Evolutionary conservation across 352 stramenopile species (phyloP), one percentile per base, ranked within the genome.

Genomic region (Phytopythium cucurbitacearum): DNA sequence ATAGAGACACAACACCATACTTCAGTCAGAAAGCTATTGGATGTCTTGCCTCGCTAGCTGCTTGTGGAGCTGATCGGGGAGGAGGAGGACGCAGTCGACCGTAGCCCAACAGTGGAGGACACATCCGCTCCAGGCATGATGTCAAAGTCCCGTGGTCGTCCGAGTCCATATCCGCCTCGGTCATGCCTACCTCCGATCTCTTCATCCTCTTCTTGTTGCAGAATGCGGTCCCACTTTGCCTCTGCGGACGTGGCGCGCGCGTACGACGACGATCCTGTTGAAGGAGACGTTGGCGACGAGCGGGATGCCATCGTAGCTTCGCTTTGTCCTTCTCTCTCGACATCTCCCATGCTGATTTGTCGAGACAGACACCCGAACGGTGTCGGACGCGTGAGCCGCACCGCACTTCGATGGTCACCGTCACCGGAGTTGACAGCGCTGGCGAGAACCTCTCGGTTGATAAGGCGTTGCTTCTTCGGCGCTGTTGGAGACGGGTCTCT

Each of bases 181-280:
- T 2, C 21, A 28, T 28, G 21, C 21, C 21, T 28, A 28, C 21
- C 21, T 28, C 21, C 57, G 16, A 47, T 57, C 7, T 43, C 41
- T 10, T 53, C 49, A 33, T 70, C 64, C 12, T 80, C 53, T 44
- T 85, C 70, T 40, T 61, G 52, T 8, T 33, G 37, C 33, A 90
- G 64, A 47, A 90, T 90, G 32, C 69, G 70, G 60, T 90, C 80
- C 80, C 80, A 90, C 56, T 90, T 90, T 46, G 86, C 76, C 64
- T 90, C 80, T 3, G 67, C 75, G 34, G 43, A 73, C 0, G 52
- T 71, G 5, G 69, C 66, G 40, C 65, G 63, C 28, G 53, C 49
- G 38, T 63, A 73, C 34, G 48, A 56, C 21, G 56, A 53, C 40
- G 40, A 53, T 33, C 39, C 45, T 12, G 16, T 64, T 56, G 16